Percentiles rank a stretch among this genome's conserved stretches.
These are phyloP conservation scores for Suillus brevipes DNA, from an alignment of 768 basidiomycete genomes.

Conservation along the genomic window DNA sequence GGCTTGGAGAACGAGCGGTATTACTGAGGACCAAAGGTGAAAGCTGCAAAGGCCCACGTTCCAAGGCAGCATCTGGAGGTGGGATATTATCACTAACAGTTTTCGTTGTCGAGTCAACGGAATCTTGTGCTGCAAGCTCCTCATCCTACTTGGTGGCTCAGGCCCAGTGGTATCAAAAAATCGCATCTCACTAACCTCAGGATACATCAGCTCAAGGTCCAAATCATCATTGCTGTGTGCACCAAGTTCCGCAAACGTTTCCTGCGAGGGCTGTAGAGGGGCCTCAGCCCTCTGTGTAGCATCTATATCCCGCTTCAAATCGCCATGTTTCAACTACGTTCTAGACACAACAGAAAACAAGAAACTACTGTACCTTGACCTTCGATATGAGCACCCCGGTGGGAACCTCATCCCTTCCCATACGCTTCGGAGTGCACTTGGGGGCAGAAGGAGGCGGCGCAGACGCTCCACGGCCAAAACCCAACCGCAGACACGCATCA, in stretches of 20 bases:
- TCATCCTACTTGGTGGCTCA: conserved; percentile 1
- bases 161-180: not conserved
- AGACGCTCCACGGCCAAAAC: conserved; percentile 6
- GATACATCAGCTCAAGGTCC: conserved; percentile 24
- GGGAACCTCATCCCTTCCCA: not conserved
- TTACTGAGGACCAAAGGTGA: not conserved
- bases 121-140: not conserved
- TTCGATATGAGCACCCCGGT: not conserved
- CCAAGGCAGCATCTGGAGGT: not conserved
- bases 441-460: not conserved
- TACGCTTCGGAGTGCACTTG: conserved; percentile 6
- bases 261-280: not conserved
- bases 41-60: not conserved
- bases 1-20: not conserved
- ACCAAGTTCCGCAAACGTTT: not conserved
- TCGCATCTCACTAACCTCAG: conserved; percentile 18
- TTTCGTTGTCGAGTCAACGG: not conserved
- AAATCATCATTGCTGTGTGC: conserved; percentile 5
- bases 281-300: not conserved
- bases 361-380: not conserved
- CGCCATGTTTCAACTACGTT: not conserved
- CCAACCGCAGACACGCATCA: conserved; percentile 14
- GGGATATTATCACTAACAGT: not conserved
- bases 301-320: conserved; percentile 1
- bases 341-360: not conserved